Base-by-base conservation (phyloP, 1,139 yeast genomes). In the Scheffersomyces illinoinensis region DNA sequence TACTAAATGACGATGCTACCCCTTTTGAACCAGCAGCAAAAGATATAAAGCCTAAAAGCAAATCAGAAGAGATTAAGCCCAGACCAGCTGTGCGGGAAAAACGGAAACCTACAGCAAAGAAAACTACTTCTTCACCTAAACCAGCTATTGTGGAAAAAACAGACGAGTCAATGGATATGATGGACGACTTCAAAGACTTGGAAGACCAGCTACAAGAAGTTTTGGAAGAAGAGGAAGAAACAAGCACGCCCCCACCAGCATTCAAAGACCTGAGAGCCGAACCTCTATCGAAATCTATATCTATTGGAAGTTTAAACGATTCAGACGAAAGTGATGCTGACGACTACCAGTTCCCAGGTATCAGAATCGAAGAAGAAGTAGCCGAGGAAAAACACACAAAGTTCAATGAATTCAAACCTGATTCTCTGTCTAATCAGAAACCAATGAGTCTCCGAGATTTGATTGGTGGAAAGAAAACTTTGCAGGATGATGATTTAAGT, bases 171-270 rank as follows among this genome's bases (percentile, higher is more conserved):
- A 61, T 62, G 56, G 78, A 73, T 50, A 62, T 73, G 59, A 81
- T 75, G 52, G 84, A 80, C 63, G 84, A 80, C 39, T 81, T 80
- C 61, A 75, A 77, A 54, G 84, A 79, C 60, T 70, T 81, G 50
- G 85, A 81, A 61, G 79, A 79, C 60, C 82, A 80, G 63, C 68
- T 81, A 49, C 75, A 79, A 59, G 83, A 80, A 63, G 82, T 79
- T 1, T 65, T 81, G 52, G 82, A 72, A 52, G 75, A 71, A 52
- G 70, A 70, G 8, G 69, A 67, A 6, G 53, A 48, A 17, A 4
- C 51, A 20, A 48, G 5, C 14, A 12, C 51, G 6, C 51, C 51
- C 4, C 19, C 51, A 17, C 26, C 51, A 8, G 51, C 14, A 10
- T 14, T 20, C 51, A 48, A 24, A 48, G n/a, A 14, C 24, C 26